Percentiles rank a stretch among this genome's conserved stretches.
phyloP scores from a whole-genome alignment of 495 filamentous ascomycete genomes.

The Aspergillus saccharolyticus region DNA sequence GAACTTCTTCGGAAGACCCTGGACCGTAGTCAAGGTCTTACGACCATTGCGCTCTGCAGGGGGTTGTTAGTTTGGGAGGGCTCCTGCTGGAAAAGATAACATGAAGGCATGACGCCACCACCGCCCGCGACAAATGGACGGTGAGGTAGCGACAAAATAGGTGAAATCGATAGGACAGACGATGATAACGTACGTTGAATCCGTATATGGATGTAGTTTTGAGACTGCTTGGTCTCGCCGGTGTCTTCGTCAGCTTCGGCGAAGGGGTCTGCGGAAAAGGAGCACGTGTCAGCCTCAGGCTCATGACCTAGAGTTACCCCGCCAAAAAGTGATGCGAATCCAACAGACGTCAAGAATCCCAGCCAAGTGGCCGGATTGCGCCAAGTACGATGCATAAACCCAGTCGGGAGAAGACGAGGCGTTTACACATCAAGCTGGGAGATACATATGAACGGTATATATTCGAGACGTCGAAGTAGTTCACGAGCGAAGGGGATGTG shows the following conservation, averaged over 20 bases:
- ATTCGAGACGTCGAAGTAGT: slow-evolving; percentile 5
- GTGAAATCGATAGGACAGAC: background rate
- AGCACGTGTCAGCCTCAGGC: slow-evolving; percentile 34
- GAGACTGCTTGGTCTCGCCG: slow-evolving; percentile 85
- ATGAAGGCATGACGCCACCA: slow-evolving; percentile 10
- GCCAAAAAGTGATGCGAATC: slow-evolving; percentile 22
- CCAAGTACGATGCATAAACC: background rate
- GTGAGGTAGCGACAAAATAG: slow-evolving; percentile 11
- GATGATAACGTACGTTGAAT: slow-evolving; percentile 81
- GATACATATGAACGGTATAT: background rate
- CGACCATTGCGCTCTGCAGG: slow-evolving; percentile 97
- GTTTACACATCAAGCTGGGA: background rate
- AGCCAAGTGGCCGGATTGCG: background rate
- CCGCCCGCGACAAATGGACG: background rate
- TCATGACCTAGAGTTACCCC: slow-evolving; percentile 34
- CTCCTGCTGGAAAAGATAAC: background rate
- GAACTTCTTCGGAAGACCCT: slow-evolving; percentile 96
- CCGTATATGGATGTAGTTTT: slow-evolving; percentile 99
- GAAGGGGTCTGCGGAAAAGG: slow-evolving; percentile 80
- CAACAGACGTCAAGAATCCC: background rate
- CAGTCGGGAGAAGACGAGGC: background rate
- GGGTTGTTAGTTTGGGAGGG: slow-evolving; percentile 20
- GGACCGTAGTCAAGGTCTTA: slow-evolving; percentile 99
- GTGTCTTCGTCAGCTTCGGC: slow-evolving; percentile 99
- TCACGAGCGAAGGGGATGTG: slow-evolving; percentile 22